These are phyloP conservation scores for Periconia sp. DNA, from an alignment of 2,329 filamentous ascomycete genomes.

Conservation along the genomic window DNA sequence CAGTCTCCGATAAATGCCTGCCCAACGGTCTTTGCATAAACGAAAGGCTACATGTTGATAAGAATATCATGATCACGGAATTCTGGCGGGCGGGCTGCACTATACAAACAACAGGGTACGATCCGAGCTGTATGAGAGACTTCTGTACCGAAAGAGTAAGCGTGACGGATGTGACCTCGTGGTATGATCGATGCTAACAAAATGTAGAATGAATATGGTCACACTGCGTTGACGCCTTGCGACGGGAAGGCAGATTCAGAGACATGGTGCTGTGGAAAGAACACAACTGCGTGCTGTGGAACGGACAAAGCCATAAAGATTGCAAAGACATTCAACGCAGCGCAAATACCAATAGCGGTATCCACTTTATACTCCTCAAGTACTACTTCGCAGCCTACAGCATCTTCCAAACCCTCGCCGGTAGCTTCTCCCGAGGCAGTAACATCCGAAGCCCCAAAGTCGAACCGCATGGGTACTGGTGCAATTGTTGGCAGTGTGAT, in stretches of 20 bases:
- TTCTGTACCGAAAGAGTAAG: background rate
- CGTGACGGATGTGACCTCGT: background rate
- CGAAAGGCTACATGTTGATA: background rate
- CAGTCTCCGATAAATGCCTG: background rate
- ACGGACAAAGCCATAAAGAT: background rate
- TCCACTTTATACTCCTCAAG: background rate
- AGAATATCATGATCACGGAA: background rate
- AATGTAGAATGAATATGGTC: background rate
- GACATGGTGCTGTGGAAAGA: conserved; percentile 2
- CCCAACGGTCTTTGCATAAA: conserved; percentile 4
- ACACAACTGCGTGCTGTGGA: background rate
- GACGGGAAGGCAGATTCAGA: background rate
- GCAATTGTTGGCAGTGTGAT: background rate
- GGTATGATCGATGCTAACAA: background rate
- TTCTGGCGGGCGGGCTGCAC: conserved; percentile 1
- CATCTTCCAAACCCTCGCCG: background rate
- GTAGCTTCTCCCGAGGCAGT: background rate
- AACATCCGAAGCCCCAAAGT: background rate
- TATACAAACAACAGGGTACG: background rate
- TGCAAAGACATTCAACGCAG: background rate
- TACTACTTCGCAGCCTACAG: background rate
- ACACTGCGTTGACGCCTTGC: background rate
- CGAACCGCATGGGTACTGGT: background rate
- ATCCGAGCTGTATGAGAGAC: background rate
- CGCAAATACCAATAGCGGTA: background rate